Conservation (phyloP, 129 eudicot genomes). For the sunflower (Helianthus annuus) region HanXRQr2.0-SUNRISE NC_035446.2:150367447-150367946, state of each 20-base stretch:
- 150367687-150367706: not conserved
- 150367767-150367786: not conserved
- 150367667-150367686: not conserved
- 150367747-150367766: not conserved
- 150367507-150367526: constrained; percentile 89
- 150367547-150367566: constrained; percentile 85
- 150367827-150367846: constrained; percentile 69
- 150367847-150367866: constrained; percentile 41
- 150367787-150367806: not conserved
- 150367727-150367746: not conserved
- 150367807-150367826: constrained; percentile 58
- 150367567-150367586: constrained; percentile 31
- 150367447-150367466: not conserved
- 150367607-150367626: not conserved
- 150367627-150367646: not conserved
- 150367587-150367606: not conserved
- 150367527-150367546: constrained; percentile 84
- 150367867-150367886: constrained; percentile 86
- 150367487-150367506: constrained; percentile 36
- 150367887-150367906: constrained; percentile 90
- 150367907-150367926: constrained; percentile 9
- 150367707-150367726: constrained; percentile 11
- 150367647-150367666: not conserved
- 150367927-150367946: constrained; percentile 5
- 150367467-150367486: not conserved